Percentiles rank a stretch among this genome's conserved stretches.
phyloP scores from a whole-genome alignment of 306 rosid genomes.

The Trifolium dubium region DNA sequence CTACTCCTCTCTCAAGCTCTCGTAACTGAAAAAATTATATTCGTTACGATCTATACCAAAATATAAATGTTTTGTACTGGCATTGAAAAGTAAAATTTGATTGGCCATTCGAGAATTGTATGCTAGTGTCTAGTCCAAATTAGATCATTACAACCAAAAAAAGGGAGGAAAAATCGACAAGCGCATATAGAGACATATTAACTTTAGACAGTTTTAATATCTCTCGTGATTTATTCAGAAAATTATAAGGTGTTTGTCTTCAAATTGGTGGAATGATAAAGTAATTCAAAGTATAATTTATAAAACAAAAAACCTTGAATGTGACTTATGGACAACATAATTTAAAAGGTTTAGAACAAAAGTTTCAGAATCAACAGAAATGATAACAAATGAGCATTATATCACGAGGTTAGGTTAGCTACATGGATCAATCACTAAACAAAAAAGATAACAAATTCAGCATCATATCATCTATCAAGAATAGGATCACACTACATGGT shows the following conservation, averaged over 20 bases:
- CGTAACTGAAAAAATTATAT: conserved; percentile 63
- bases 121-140: neutral
- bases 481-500: too few relatives aligned
- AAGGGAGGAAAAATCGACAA: conserved; percentile 1
- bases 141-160: conserved; percentile 2
- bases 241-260: neutral
- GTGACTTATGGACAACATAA: neutral
- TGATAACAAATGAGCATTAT: too few relatives aligned
- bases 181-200: neutral
- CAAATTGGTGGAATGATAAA: neutral
- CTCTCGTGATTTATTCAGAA: neutral
- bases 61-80: neutral
- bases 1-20: conserved; percentile 92
- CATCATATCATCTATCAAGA: too few relatives aligned
- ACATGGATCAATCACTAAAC: too few relatives aligned
- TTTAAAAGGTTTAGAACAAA: neutral
- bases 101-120: neutral
- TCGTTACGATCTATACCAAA: conserved; percentile 33
- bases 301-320: neutral
- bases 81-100: conserved; percentile 21
- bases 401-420: too few relatives aligned
- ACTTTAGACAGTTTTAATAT: conserved; percentile 7
- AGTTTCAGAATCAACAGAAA: too few relatives aligned
- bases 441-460: too few relatives aligned
- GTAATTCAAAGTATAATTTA: neutral